Base-by-base conservation (phyloP, 2,329 filamentous ascomycete species). In the Beauveria caledonica region DNA sequence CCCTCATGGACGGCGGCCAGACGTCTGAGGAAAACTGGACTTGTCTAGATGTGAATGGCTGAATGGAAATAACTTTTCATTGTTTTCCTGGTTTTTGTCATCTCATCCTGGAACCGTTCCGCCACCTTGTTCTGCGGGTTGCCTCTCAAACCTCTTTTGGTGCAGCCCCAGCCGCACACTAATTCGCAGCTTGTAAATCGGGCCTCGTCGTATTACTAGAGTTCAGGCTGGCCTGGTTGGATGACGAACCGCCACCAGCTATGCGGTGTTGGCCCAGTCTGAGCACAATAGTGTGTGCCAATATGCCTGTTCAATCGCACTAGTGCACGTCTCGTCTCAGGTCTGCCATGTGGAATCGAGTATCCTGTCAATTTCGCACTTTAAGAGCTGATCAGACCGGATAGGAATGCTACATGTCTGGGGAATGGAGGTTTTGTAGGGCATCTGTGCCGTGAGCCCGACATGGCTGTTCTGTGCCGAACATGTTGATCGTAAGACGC, bases 301-400 rank as follows among this genome's bases (percentile, higher is more conserved):
- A 17, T 33, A 50, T 50, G 3, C n/a, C 25, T 29, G 44, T 57
- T 57, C 54, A 48, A 19, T 15, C 6, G 36, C 17, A n/a, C 39
- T 42, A 29, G 33, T 54, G 51, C 51, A 44, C n/a, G 15, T 54
- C 42, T 48, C 54, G 54, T 57, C 54, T 57, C 54, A 57, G 54
- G 54, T 48, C 25, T 25, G 15, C 21, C 17, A 36, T 46, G 42
- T 57, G 44, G 33, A 10, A 17, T 25, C 44, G 21, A 17, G 13
- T n/a, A 9, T 36, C 5, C 33, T 6, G 23, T 48, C 42, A 51
- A 27, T 23, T 39, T 23, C 21, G 49, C 25, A 50, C 29, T 33
- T 50, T 13, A 36, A 19, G 33, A 36, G 33, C 33, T 36, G 33
- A 44, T 33, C 29, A 25, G 27, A 17, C 27, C 23, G 27, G 19